A percentile compares a stretch with the other conserved stretches of the same genome.
Evolutionary conservation across 306 rosid species (phyloP).

Genomic region (Glycine tomentella): DNA sequence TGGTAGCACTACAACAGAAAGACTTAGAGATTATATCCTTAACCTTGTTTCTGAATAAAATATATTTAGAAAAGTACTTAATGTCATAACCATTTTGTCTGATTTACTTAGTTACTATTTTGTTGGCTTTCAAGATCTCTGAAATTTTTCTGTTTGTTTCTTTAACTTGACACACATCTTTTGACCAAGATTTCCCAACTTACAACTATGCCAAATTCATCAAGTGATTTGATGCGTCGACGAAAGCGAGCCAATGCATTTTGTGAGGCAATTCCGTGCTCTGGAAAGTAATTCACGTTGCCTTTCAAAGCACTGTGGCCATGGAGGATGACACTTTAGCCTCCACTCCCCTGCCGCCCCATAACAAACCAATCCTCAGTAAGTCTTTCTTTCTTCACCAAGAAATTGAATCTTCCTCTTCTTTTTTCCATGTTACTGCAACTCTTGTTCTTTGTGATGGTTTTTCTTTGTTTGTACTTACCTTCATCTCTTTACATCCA

Average conservation of each 20-base stretch:
- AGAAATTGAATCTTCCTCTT: background rate
- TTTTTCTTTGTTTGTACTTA: background rate
- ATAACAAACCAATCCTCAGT: slow-evolving; percentile 60
- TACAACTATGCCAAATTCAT: slow-evolving; percentile 60
- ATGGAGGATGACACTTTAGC: slow-evolving; percentile 67
- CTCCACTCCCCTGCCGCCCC: slow-evolving; percentile 43
- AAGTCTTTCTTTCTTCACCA: slow-evolving; percentile 22
- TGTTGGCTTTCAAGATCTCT: slow-evolving; percentile 41
- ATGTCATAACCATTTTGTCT: slow-evolving; percentile 26
- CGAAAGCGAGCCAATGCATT: slow-evolving; percentile 76
- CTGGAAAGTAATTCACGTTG: slow-evolving; percentile 66
- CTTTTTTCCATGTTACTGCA: too few relatives aligned
- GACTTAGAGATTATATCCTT: slow-evolving; percentile 98
- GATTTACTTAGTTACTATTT: slow-evolving; percentile 35
- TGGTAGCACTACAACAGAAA: slow-evolving; percentile 92
- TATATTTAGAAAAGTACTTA: background rate
- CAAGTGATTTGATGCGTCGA: slow-evolving; percentile 71
- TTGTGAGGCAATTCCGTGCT: slow-evolving; percentile 96
- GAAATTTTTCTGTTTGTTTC: slow-evolving; percentile 52
- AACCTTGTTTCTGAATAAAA: slow-evolving; percentile 30
- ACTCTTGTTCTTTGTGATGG: background rate
- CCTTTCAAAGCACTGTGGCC: slow-evolving; percentile 59
- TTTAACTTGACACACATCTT: slow-evolving; percentile 82
- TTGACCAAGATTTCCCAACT: slow-evolving; percentile 94
- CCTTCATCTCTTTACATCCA: background rate